These are phyloP conservation scores for Claviceps paspali DNA, from an alignment of 2,329 filamentous ascomycete species.

Conservation along the genomic window DNA sequence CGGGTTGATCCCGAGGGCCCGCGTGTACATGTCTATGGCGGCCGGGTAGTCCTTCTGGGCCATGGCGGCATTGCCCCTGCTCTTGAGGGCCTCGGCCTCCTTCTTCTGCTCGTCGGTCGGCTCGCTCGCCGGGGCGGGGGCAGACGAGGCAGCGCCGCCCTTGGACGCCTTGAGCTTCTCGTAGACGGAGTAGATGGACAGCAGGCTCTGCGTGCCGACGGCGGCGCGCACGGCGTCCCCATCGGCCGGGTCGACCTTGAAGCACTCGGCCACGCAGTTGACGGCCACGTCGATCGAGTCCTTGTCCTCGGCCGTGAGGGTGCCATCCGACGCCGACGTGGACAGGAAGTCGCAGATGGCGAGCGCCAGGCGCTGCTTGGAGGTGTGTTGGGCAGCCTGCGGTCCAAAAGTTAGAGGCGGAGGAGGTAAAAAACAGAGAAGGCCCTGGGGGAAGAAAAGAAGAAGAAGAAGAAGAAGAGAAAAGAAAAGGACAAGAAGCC, in stretches of 20 bases:
- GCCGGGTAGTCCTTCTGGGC: slow-evolving; percentile 73
- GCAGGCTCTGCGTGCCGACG: slow-evolving; percentile 72
- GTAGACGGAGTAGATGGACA: slow-evolving; percentile 88
- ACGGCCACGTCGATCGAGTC: slow-evolving; percentile 90
- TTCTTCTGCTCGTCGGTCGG: slow-evolving; percentile 46
- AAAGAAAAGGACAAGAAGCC: background rate
- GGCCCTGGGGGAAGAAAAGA: too few species aligned
- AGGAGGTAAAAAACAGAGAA: background rate
- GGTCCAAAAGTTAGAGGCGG: too few species aligned
- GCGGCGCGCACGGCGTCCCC: slow-evolving; percentile 57
- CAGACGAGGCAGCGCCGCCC: slow-evolving; percentile 22
- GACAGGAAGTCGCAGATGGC: slow-evolving; percentile 93
- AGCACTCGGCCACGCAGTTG: slow-evolving; percentile 88
- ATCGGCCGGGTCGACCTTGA: slow-evolving; percentile 82
- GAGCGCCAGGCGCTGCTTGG: slow-evolving; percentile 79
- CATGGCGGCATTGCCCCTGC: slow-evolving; percentile 87
- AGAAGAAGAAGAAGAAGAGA: background rate
- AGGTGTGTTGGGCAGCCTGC: slow-evolving; percentile 25
- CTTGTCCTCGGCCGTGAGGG: slow-evolving; percentile 70
- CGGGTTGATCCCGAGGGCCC: slow-evolving; percentile 68
- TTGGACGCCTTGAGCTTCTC: slow-evolving; percentile 67
- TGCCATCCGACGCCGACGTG: slow-evolving; percentile 74
- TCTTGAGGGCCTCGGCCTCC: slow-evolving; percentile 79
- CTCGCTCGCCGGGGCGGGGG: slow-evolving; percentile 13
- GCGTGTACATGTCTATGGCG: slow-evolving; percentile 77